Base-by-base conservation (phyloP, 768 basidiomycete genomes). In the Pulveroboletus sp. region DNA sequence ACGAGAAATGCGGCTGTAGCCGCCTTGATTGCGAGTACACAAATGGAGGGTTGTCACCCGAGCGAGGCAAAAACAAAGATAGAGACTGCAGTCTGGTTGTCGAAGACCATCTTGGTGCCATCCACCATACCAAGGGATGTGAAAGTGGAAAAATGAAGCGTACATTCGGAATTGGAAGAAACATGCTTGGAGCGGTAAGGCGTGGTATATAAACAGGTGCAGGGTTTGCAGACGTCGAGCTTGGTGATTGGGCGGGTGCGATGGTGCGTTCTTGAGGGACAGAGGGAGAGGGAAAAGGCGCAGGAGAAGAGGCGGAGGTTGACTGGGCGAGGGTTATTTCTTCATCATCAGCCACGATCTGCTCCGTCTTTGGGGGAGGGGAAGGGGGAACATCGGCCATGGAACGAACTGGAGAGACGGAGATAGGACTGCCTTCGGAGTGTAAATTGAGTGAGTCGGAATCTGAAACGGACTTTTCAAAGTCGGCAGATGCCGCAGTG, bases 161-260 rank as follows among this genome's bases (percentile, higher is more conserved):
- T 77, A 92, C 90, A 73, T 90, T 90, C 43, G 90, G 90, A 36
- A 91, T 86, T n/a, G 90, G 90, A 40, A 91, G 70, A 64, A 92
- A 92, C 84, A 91, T 85, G 29, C 82, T 85, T 29, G 89, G 83
- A 24, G 80, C 66, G 31, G 84, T 74, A 32, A 91, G 78, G 32
- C 80, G 81, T 2, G 88, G 87, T 23, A 88, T 71, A 63, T 81
- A 84, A 19, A 87, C 60, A 40, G 64, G 62, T 12, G 60, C 47
- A 19, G 58, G 49, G 16, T 51, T 59, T 40, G 40, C 40, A 6
- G 44, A 1, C 4, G 35, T 25, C 6, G 57, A 42, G 38, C 45
- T 42, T 12, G 33, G 19, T 4, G 46, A 37, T 6, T 29, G 54
- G 10, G 81, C 78, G 2, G 79, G 84, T 0, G 72, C 64, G 74